Conservation (phyloP, 1,284 basidiomycete species). For the Puccinia novopanici region DNA sequence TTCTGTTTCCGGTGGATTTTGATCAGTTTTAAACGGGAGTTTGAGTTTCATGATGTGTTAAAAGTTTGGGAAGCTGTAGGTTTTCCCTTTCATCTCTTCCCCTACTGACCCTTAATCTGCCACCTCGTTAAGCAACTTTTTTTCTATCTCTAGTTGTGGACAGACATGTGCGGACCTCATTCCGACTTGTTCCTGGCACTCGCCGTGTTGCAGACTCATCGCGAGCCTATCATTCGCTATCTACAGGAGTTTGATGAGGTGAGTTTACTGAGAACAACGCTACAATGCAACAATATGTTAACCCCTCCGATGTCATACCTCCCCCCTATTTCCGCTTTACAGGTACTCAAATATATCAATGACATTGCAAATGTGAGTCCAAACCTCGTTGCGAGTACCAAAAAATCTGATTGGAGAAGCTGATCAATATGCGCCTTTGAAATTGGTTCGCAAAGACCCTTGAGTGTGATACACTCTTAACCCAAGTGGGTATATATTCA, state of each 20-base stretch:
- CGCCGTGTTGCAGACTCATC: slow-evolving; percentile 86
- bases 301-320: neutral
- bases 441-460: slow-evolving; percentile 20
- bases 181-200: slow-evolving; percentile 94
- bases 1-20: slow-evolving; percentile 87
- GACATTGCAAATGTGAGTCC: slow-evolving; percentile 51
- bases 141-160: slow-evolving; percentile 69
- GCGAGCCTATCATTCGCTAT: slow-evolving; percentile 89
- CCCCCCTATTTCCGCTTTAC: neutral
- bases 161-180: slow-evolving; percentile 79
- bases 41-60: slow-evolving; percentile 64
- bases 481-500: slow-evolving; percentile 30
- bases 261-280: neutral
- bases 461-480: slow-evolving; percentile 46
- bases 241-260: slow-evolving; percentile 70
- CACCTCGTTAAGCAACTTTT: neutral
- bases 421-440: neutral
- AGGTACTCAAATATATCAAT: slow-evolving; percentile 70
- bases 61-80: slow-evolving; percentile 76
- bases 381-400: neutral
- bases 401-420: neutral
- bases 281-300: neutral
- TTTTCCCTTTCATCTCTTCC: neutral
- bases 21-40: slow-evolving; percentile 23
- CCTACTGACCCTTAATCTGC: neutral